These are phyloP conservation scores for Vachellia pachyceras DNA, from an alignment of 306 rosid genomes.

Conservation along the genomic window DNA sequence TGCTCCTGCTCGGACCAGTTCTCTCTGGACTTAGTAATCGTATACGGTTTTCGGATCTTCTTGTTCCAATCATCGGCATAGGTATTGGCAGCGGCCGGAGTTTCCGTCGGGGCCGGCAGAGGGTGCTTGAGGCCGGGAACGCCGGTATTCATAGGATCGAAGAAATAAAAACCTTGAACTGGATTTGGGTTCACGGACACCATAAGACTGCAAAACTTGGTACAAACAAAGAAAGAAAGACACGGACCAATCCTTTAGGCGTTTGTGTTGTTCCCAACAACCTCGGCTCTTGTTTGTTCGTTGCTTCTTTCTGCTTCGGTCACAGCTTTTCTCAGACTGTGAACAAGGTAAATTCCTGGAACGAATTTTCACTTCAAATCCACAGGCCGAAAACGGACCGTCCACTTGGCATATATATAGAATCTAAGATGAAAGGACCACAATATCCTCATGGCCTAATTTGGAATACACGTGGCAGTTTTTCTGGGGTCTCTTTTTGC, in stretches of 20 bases:
- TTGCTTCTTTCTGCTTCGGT: neutral
- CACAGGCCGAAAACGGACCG: neutral
- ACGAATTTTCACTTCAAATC: neutral
- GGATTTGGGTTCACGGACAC: constrained; percentile 59
- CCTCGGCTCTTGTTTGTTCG: neutral
- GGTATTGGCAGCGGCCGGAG: constrained; percentile 10
- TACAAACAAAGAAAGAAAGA: neutral
- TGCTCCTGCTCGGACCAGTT: constrained; percentile 80
- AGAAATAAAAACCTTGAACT: constrained; percentile 48
- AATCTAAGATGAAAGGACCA: neutral
- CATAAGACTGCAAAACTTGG: constrained; percentile 24
- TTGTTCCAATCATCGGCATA: constrained; percentile 49
- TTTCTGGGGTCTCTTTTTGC: neutral
- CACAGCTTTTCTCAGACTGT: neutral
- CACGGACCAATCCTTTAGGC: neutral
- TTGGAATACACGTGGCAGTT: neutral
- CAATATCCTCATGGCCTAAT: neutral
- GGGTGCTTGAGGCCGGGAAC: constrained; percentile 36
- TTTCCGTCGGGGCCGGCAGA: constrained; percentile 38
- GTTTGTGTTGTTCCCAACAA: neutral
- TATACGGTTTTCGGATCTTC: constrained; percentile 72
- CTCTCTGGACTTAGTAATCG: constrained; percentile 74
- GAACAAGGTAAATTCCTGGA: neutral
- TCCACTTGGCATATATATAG: neutral
- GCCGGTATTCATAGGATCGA: constrained; percentile 50